Evolutionary conservation across 345 rosid genomes (phyloP), one percentile per base, ranked within the genome.

Genomic region (Carallia pectinifolia): DNA sequence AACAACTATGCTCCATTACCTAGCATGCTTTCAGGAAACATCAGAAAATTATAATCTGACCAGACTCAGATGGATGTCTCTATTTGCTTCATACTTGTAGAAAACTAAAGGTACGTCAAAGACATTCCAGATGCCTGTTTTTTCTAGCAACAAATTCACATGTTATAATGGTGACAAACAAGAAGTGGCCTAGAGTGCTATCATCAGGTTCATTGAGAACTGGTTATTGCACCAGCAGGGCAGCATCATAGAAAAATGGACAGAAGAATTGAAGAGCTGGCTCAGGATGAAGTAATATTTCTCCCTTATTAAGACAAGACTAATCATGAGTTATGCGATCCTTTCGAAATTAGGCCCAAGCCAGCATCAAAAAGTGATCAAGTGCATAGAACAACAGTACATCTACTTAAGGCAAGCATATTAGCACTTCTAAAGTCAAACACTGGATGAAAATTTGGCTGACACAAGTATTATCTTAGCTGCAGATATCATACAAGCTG

Each of bases 91-190:
- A 34, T 39, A 31, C 6, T 27, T 30, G 58, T 34, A 47, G 2
- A 19, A 6, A 65, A 19, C 67, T 6, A 44, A 18, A 19, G 12
- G 12, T 15, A 36, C 52, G 7, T 54, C 44, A 15, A 55, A 6
- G 62, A 68, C 66, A n/a, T 64, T 77, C 39, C 50, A 66, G 19
- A 55, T 2, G 15, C 53, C 19, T 12, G 33, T 65, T 71, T 67
- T 23, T 53, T 67, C 23, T 53, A 71, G 40, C 15, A 36, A 62
- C 15, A 40, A 58, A 37, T n/a, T 10, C 16, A 23, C 1, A 18
- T 15, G 18, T 34, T 7, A 52, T 17, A n/a, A 52, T 27, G 40
- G 37, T n/a, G 50, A 66, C 33, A 8, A 17, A 65, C 30, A 44
- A 33, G 27, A 67, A 15, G 19, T 58, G 44, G 29, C 27, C 33